These are phyloP conservation scores for Pyrenopolyporus hunteri DNA, from an alignment of 495 filamentous ascomycete genomes.

Conservation along the genomic window DNA sequence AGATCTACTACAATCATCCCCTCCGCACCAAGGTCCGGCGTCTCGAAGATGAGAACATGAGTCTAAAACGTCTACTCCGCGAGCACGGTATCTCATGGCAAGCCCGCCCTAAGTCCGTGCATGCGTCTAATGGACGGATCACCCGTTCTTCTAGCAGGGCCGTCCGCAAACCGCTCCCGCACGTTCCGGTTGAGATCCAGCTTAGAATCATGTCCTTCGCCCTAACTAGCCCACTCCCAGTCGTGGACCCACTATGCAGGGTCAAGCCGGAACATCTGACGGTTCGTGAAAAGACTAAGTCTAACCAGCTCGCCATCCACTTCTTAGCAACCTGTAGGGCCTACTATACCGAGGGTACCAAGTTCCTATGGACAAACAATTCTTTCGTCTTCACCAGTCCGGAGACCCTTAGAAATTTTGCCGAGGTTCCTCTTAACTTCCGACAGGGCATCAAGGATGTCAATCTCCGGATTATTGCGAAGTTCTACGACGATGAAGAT, in stretches of 20 bases:
- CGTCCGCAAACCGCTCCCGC: constrained; percentile 36
- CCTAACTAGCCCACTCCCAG: constrained; percentile 50
- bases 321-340: constrained; percentile 52
- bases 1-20: constrained; percentile 48
- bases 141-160: constrained; percentile 30
- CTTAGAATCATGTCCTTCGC: constrained; percentile 52
- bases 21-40: constrained; percentile 43
- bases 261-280: constrained; percentile 42
- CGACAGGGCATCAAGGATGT: constrained; percentile 47
- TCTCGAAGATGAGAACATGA: constrained; percentile 46
- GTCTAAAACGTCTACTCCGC: constrained; percentile 48
- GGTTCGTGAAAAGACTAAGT: constrained; percentile 41
- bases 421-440: constrained; percentile 39
- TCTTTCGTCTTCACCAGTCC: constrained; percentile 54
- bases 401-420: constrained; percentile 49
- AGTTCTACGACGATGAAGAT: constrained; percentile 54
- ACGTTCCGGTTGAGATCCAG: constrained; percentile 53
- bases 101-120: constrained; percentile 16
- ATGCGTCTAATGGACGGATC: constrained; percentile 6
- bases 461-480: constrained; percentile 53
- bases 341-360: constrained; percentile 48
- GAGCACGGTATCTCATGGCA: constrained; percentile 50
- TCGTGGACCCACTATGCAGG: constrained; percentile 55
- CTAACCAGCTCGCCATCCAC: constrained; percentile 48
- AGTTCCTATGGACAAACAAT: constrained; percentile 52